Conservation (phyloP, 2,329 filamentous ascomycete species). For the Thielaviopsis musarum region DNA sequence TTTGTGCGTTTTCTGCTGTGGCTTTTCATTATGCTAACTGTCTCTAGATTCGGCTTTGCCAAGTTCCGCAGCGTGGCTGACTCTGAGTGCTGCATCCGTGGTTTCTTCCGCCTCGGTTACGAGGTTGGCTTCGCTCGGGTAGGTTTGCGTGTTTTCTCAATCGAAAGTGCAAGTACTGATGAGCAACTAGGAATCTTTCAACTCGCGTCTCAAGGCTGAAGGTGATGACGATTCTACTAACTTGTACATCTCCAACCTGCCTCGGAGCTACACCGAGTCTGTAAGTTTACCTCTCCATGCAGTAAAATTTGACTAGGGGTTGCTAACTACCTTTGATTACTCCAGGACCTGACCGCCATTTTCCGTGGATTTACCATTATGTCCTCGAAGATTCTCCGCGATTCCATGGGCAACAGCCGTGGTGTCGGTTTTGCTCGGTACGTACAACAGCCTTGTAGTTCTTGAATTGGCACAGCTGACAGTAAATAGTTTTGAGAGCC, state of each 20-base stretch:
- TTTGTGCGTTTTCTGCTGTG: constrained; percentile 11
- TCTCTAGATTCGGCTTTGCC: constrained; percentile 77
- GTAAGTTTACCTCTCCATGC: constrained; percentile 31
- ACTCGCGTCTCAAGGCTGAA: constrained; percentile 92
- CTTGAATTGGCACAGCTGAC: constrained; percentile 14
- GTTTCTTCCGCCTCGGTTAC: constrained; percentile 85
- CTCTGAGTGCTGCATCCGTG: constrained; percentile 90
- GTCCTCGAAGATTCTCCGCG: constrained; percentile 88
- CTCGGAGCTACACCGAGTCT: constrained; percentile 78
- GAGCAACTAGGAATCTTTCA: constrained; percentile 69
- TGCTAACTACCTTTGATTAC: constrained; percentile 20
- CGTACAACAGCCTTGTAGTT: constrained; percentile 16
- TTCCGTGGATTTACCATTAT: constrained; percentile 70
- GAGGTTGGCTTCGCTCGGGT: constrained; percentile 95
- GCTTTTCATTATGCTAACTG: background rate
- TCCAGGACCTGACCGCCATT: constrained; percentile 53
- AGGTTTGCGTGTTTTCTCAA: constrained; percentile 19
- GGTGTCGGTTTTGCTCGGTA: constrained; percentile 96
- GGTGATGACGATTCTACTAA: constrained; percentile 83
- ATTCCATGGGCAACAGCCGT: constrained; percentile 80
- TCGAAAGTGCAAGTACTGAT: constrained; percentile 15
- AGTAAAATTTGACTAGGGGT: background rate
- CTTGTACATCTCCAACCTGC: constrained; percentile 93
- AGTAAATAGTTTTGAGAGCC: constrained; percentile 61
- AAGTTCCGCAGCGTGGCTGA: constrained; percentile 80